Percentiles rank a stretch among this genome's conserved stretches.
phyloP scores from a whole-genome alignment of 2,329 filamentous ascomycete genomes.

The Pyrenophora tritici-repentis region DNA sequence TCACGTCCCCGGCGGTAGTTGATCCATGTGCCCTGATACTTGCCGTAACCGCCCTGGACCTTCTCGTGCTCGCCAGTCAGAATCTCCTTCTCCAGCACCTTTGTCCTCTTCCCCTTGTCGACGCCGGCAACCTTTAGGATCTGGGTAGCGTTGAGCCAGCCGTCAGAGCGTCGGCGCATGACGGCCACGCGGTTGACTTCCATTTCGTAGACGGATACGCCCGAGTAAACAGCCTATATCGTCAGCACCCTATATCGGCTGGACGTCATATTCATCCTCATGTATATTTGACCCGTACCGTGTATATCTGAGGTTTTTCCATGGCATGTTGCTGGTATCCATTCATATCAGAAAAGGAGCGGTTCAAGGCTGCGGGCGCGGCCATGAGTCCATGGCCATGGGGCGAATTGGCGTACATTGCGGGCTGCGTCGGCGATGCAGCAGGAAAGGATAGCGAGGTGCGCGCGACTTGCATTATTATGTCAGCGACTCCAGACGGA shows the following conservation, averaged over 20 bases:
- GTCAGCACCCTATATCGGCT: slow-evolving; percentile 56
- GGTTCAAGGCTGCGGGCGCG: slow-evolving; percentile 41
- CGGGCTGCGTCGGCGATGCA: slow-evolving; percentile 36
- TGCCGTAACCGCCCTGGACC: slow-evolving; percentile 96
- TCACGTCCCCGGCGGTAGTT: slow-evolving; percentile 89
- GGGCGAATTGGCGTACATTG: slow-evolving; percentile 42
- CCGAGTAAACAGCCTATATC: slow-evolving; percentile 80
- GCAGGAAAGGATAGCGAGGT: slow-evolving; percentile 34
- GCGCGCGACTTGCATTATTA: slow-evolving; percentile 45
- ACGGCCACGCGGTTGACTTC: slow-evolving; percentile 91
- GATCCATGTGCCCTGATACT: slow-evolving; percentile 99
- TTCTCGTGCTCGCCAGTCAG: slow-evolving; percentile 96
- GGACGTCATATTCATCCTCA: slow-evolving; percentile 52
- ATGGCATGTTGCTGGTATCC: slow-evolving; percentile 45
- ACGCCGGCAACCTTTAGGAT: slow-evolving; percentile 97
- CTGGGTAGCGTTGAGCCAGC: slow-evolving; percentile 97
- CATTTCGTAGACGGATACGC: slow-evolving; percentile 98
- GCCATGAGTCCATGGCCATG: slow-evolving; percentile 42
- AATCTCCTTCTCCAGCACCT: slow-evolving; percentile 97
- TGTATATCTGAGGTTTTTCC: slow-evolving; percentile 58
- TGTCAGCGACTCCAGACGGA: slow-evolving; percentile 13
- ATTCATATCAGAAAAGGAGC: slow-evolving; percentile 47
- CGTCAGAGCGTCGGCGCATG: slow-evolving; percentile 93
- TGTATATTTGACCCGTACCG: slow-evolving; percentile 57
- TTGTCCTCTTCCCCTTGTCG: slow-evolving; percentile 96